A percentile compares a stretch with the other conserved stretches of the same genome.
phyloP scores from a whole-genome alignment of 805 yeast genomes.

The Teunomyces lycoperdinae region DNA sequence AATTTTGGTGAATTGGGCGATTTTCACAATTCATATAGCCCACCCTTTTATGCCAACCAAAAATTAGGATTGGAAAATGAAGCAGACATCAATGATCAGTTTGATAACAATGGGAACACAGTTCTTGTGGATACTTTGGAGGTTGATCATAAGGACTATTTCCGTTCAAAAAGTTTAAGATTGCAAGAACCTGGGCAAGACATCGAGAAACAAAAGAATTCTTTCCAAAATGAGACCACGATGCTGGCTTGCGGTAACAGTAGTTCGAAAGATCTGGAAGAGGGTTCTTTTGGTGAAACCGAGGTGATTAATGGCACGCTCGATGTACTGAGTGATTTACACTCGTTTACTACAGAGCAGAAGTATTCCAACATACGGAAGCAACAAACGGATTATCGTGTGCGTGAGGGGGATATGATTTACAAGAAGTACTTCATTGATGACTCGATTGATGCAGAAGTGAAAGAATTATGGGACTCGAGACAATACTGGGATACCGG shows the following conservation, averaged over 20 bases:
- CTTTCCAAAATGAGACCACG: not conserved
- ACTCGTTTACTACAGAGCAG: slow-evolving; percentile 8
- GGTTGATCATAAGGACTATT: slow-evolving; percentile 15
- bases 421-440: slow-evolving; percentile 39
- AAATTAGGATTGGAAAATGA: not conserved
- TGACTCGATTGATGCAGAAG: slow-evolving; percentile 49
- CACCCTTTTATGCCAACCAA: not conserved
- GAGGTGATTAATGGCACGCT: not conserved
- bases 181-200: not conserved
- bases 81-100: not conserved
- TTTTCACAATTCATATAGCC: not conserved
- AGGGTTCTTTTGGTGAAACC: not conserved
- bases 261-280: not conserved
- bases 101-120: not conserved
- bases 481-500: slow-evolving; percentile 25
- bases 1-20: slow-evolving; percentile 1
- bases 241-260: not conserved
- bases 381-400: slow-evolving; percentile 47
- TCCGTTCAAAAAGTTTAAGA: slow-evolving; percentile 14
- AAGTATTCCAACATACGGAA: slow-evolving; percentile 12
- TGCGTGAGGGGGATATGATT: slow-evolving; percentile 59
- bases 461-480: slow-evolving; percentile 50
- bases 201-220: not conserved
- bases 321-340: slow-evolving; percentile 3
- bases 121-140: slow-evolving; percentile 6